These are phyloP conservation scores for Trichoderma aggressivum DNA, from an alignment of 2,329 filamentous ascomycete species.

Conservation along the genomic window DNA sequence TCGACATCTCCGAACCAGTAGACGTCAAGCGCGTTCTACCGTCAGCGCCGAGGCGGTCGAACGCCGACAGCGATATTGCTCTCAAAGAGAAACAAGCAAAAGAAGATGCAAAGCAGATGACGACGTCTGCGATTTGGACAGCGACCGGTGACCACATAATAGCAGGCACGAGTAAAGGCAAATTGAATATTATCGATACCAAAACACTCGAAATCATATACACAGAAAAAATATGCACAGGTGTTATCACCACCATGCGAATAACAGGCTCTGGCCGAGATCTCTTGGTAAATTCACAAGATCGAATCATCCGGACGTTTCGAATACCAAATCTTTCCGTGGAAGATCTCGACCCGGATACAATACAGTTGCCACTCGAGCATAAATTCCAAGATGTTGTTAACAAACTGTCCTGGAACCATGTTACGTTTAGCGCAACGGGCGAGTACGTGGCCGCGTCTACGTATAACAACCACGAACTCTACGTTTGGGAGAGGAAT, in stretches of 20 bases:
- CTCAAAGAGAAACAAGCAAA: conserved; percentile 79
- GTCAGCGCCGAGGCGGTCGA: conserved; percentile 73
- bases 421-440: conserved; percentile 89
- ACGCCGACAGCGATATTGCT: conserved; percentile 65
- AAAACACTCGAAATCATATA: conserved; percentile 78
- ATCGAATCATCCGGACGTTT: conserved; percentile 91
- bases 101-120: conserved; percentile 91
- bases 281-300: conserved; percentile 86
- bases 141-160: conserved; percentile 83
- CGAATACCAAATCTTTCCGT: conserved; percentile 74
- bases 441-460: conserved; percentile 96
- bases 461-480: conserved; percentile 97
- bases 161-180: conserved; percentile 90
- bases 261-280: conserved; percentile 79
- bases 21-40: conserved; percentile 75
- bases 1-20: conserved; percentile 69
- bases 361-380: conserved; percentile 84
- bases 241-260: conserved; percentile 83
- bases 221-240: conserved; percentile 82
- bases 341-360: conserved; percentile 72
- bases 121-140: conserved; percentile 88
- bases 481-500: conserved; percentile 95
- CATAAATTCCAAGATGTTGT: conserved; percentile 99
- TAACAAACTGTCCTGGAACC: conserved; percentile 92
- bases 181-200: conserved; percentile 90